Evolutionary conservation across 2,329 filamentous ascomycete species (phyloP).

Genomic region (Penicillium sp.): DNA sequence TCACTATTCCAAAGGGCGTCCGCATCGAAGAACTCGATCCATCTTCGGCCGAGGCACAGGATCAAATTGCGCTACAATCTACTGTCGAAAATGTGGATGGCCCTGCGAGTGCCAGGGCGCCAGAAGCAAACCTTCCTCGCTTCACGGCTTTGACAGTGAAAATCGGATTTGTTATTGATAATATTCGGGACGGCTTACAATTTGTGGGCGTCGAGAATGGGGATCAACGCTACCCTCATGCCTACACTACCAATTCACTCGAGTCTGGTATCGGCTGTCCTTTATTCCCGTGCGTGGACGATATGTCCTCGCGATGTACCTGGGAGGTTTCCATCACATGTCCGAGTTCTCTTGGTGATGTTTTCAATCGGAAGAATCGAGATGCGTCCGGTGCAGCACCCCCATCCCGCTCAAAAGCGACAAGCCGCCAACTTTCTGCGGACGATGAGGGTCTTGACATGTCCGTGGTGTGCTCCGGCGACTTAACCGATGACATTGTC

Average conservation of each 20-base stretch:
- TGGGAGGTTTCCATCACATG: slow-evolving; percentile 89
- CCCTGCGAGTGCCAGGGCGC: slow-evolving; percentile 29
- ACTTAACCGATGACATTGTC: slow-evolving; percentile 76
- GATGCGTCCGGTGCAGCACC: slow-evolving; percentile 20
- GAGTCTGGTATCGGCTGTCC: slow-evolving; percentile 77
- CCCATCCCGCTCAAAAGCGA: slow-evolving; percentile 22
- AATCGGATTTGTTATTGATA: slow-evolving; percentile 74
- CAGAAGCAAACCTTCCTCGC: slow-evolving; percentile 41
- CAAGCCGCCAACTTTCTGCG: slow-evolving; percentile 52
- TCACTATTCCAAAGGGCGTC: slow-evolving; percentile 59
- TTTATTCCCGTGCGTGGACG: slow-evolving; percentile 91
- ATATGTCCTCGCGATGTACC: slow-evolving; percentile 72
- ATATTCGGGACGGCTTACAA: slow-evolving; percentile 80
- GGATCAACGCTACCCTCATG: slow-evolving; percentile 82
- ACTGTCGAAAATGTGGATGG: slow-evolving; percentile 38
- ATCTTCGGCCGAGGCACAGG: slow-evolving; percentile 48
- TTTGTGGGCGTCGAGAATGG: slow-evolving; percentile 82
- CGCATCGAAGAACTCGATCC: slow-evolving; percentile 61
- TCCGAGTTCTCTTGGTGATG: slow-evolving; percentile 82
- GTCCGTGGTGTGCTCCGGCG: slow-evolving; percentile 85
- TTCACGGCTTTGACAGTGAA: slow-evolving; percentile 62
- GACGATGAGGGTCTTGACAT: slow-evolving; percentile 88
- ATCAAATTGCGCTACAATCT: slow-evolving; percentile 42
- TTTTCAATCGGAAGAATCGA: slow-evolving; percentile 41
- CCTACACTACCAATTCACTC: slow-evolving; percentile 79